Evolutionary conservation across 2,329 filamentous ascomycete genomes (phyloP), one percentile per base, ranked within the genome.

Genomic region (Botrytis deweyae): DNA sequence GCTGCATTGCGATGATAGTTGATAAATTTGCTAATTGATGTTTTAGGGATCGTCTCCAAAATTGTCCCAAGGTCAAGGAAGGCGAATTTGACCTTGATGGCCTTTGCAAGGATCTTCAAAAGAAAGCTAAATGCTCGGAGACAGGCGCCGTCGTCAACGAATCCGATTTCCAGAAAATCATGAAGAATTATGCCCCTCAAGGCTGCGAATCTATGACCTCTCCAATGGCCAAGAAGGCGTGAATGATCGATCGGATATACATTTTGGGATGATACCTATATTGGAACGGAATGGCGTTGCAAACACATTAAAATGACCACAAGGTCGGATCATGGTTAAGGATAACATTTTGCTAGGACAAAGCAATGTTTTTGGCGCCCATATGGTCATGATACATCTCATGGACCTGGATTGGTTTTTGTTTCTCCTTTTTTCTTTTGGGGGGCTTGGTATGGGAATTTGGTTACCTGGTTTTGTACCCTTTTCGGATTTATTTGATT

Each of bases 111-210:
- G 95, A 99, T 81, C 89, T 99, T 22, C 93, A 95, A 77, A 93
- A 95, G 82, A 99, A 99, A 85, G 96, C 96, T 74, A 96, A 95
- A 81, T 99, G 96, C 83, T 97, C 94, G 0, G 93, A 97, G 78
- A 92, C 88, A 29, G 95, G 96, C 25, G 93, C 97, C 20, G 93
- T 97, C 29, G 93, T 99, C 38, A 92, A 94, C 76, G 91, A 97
- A 84, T 89, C 90, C 72, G 95, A 98, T 79, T 97, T 98, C 78
- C 92, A 97, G 80, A 89, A 87, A 59, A 92, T 94, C 87, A 78
- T 95, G 84, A 88, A 86, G 75, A 67, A n/a, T 40, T 67, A 67
- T n/a, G 38, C 25, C 3, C 16, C 33, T 14, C 46, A 67, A 38
- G 44, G 44, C 14, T 52, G 29, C n/a, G 65, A 67, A 18, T 2